Percentiles rank a stretch among this genome's conserved stretches.
phyloP scores from a whole-genome alignment of 768 basidiomycete species.

The Suillus variegatus region DNA sequence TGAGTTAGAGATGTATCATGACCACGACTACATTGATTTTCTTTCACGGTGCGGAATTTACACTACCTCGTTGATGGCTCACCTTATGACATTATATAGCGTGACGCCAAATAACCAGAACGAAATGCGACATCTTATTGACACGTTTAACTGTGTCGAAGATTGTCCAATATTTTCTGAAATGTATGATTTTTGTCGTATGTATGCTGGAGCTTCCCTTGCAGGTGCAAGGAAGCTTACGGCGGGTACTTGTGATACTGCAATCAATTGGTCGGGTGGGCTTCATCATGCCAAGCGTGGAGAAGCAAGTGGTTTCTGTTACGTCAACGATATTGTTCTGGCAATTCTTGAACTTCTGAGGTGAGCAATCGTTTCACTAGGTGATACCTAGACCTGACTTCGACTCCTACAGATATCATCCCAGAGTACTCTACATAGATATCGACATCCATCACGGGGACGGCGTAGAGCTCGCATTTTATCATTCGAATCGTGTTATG shows the following conservation, averaged over 20 bases:
- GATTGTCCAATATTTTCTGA: conserved; percentile 97
- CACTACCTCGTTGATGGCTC: conserved; percentile 1
- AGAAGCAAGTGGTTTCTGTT: conserved; percentile 98
- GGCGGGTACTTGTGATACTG: conserved; percentile 88
- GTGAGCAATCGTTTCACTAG: conserved; percentile 38
- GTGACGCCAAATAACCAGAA: conserved; percentile 78
- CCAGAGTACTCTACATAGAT: conserved; percentile 96
- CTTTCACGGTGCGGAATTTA: conserved; percentile 67
- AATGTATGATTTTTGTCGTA: conserved; percentile 90
- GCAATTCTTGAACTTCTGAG: conserved; percentile 90
- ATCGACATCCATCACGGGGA: conserved; percentile 99
- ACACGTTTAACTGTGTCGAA: conserved; percentile 92
- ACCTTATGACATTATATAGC: conserved; percentile 39
- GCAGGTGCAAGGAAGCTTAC: conserved; percentile 89
- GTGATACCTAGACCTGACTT: conserved; percentile 1
- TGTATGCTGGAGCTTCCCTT: conserved; percentile 92
- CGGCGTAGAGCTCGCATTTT: conserved; percentile 97
- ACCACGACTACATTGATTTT: conserved; percentile 94
- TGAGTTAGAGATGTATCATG: conserved; percentile 91
- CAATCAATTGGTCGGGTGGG: conserved; percentile 99
- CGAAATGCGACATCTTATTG: conserved; percentile 75
- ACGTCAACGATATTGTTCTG: conserved; percentile 95
- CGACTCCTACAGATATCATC: conserved; percentile 66
- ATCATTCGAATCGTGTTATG: conserved; percentile 97
- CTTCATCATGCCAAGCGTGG: conserved; percentile 98